Percentiles rank a stretch among this genome's conserved stretches.
Evolutionary conservation across 345 rosid species (phyloP).

Genomic region (rapeseed (Brassica napus)): DNA sequence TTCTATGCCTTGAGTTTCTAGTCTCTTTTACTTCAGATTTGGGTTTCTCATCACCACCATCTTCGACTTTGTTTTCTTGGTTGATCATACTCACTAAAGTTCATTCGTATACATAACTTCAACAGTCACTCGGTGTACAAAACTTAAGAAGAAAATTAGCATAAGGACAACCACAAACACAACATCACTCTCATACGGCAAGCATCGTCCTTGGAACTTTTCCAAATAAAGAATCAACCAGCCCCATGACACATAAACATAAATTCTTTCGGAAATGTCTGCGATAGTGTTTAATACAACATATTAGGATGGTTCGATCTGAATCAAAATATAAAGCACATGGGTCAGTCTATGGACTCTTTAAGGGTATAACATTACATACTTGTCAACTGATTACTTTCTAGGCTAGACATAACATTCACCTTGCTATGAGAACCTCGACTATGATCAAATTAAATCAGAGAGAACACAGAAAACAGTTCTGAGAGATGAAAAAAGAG

Average conservation of each 20-base stretch:
- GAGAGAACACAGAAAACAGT: background rate
- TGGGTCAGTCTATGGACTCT: conserved; percentile 15
- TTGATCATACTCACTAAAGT: background rate
- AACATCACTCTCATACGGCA: background rate
- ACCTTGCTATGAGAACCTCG: background rate
- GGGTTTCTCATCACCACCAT: conserved; percentile 50
- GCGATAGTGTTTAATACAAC: background rate
- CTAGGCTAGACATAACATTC: conserved; percentile 7
- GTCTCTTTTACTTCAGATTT: conserved; percentile 50
- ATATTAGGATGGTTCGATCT: conserved; percentile 67
- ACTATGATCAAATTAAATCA: background rate
- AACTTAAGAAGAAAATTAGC: background rate
- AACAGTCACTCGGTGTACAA: background rate
- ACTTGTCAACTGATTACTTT: conserved; percentile 1
- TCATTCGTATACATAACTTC: background rate
- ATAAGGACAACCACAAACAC: background rate
- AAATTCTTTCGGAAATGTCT: too few relatives aligned
- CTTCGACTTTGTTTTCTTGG: conserved; percentile 30
- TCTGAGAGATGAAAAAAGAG: background rate
- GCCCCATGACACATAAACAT: background rate
- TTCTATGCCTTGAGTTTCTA: conserved; percentile 56
- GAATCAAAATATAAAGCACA: conserved; percentile 26
- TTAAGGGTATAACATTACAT: background rate
- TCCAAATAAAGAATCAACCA: background rate
- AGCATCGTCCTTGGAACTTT: background rate